These are phyloP conservation scores for Diaporthe batatas DNA, from an alignment of 2,329 filamentous ascomycete genomes.

Conservation along the genomic window DNA sequence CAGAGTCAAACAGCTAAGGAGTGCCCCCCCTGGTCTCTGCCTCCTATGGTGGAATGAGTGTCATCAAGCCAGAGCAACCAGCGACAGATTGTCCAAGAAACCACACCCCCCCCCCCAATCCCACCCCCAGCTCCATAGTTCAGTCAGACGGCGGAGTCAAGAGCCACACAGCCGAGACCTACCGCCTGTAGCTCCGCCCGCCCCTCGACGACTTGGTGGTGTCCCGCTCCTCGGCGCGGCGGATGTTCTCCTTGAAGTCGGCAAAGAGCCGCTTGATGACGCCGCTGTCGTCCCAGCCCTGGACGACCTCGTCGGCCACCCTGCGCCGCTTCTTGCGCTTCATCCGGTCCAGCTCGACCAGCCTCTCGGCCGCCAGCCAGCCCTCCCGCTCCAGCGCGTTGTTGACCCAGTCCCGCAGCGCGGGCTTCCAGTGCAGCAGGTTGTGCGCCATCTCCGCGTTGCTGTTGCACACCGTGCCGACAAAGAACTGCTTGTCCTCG, in stretches of 20 bases:
- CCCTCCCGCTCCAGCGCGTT: constrained; percentile 70
- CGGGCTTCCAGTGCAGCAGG: constrained; percentile 81
- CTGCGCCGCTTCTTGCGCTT: constrained; percentile 70
- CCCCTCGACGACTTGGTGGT: constrained; percentile 46
- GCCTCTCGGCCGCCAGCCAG: constrained; percentile 67
- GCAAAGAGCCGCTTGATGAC: constrained; percentile 73
- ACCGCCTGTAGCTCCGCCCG: constrained; percentile 39
- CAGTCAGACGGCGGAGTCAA: neutral
- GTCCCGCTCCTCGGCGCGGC: constrained; percentile 65
- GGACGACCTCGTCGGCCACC: constrained; percentile 73
- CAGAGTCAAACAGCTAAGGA: neutral
- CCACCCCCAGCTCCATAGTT: neutral
- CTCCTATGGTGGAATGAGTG: neutral
- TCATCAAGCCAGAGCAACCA: neutral
- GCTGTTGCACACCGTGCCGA: constrained; percentile 58
- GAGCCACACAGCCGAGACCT: neutral
- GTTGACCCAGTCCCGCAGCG: constrained; percentile 79
- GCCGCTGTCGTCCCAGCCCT: constrained; percentile 71
- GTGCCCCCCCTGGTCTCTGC: neutral
- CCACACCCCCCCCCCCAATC: neutral
- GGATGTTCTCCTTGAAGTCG: constrained; percentile 74
- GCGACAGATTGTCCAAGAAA: neutral
- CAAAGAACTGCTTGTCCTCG: constrained; percentile 56
- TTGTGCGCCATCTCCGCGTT: constrained; percentile 77
- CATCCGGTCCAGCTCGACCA: constrained; percentile 73